phyloP scores from a whole-genome alignment of 2,329 filamentous ascomycete genomes.

The Colletotrichum endophyticum region DNA sequence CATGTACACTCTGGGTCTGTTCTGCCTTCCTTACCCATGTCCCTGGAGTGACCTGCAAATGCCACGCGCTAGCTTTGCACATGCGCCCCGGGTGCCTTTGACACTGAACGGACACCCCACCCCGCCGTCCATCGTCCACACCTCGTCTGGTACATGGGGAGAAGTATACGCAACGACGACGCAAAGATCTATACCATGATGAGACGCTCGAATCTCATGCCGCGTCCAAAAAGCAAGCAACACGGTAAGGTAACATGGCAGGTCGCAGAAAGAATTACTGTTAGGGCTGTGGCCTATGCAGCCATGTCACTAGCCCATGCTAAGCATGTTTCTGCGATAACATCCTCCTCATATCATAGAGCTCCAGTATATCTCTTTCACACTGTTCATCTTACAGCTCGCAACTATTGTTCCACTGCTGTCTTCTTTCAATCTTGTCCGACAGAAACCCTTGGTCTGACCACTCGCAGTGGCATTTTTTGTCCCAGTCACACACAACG shows the following conservation, averaged over 20 bases:
- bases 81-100: background rate
- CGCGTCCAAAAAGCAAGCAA: background rate
- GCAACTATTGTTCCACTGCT: background rate
- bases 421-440: background rate
- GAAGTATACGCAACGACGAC: background rate
- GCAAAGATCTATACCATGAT: background rate
- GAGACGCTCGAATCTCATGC: background rate
- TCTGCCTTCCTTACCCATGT: background rate
- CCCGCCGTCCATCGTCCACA: background rate
- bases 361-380: background rate
- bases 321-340: background rate
- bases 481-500: background rate
- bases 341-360: background rate
- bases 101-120: background rate
- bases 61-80: background rate
- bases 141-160: background rate
- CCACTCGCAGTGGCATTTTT: background rate
- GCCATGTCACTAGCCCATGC: background rate
- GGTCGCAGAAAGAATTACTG: background rate
- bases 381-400: background rate
- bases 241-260: background rate
- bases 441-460: background rate
- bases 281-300: background rate
- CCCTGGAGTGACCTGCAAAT: background rate
- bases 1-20: background rate